These are phyloP conservation scores for Theobroma grandiflorum DNA, from an alignment of 441 rosid species.

Conservation along the genomic window DNA sequence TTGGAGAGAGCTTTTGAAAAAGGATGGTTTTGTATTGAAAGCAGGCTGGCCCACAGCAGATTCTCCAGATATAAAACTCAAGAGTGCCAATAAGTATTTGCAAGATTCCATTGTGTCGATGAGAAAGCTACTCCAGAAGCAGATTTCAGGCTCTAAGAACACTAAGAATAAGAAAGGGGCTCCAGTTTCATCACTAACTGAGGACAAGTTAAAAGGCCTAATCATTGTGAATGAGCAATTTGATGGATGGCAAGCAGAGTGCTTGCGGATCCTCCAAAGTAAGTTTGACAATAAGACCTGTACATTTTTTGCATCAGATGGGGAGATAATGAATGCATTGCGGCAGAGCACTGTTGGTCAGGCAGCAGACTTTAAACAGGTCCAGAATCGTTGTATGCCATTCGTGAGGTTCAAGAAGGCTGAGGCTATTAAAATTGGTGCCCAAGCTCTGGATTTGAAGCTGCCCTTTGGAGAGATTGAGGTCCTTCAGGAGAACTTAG, in stretches of 20 bases:
- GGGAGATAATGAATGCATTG: constrained; percentile 65
- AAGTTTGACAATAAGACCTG: constrained; percentile 53
- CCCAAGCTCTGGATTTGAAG: constrained; percentile 76
- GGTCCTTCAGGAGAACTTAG: constrained; percentile 76
- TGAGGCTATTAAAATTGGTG: constrained; percentile 70
- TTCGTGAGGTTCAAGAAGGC: constrained; percentile 91
- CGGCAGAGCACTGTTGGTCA: constrained; percentile 60
- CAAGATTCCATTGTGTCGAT: constrained; percentile 79
- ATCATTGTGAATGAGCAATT: constrained; percentile 82
- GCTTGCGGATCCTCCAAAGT: constrained; percentile 74
- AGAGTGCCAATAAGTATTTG: constrained; percentile 88
- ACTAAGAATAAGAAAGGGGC: constrained; percentile 23
- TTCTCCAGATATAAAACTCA: constrained; percentile 76
- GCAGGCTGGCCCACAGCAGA: constrained; percentile 91
- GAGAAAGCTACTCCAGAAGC: constrained; percentile 84
- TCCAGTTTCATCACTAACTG: constrained; percentile 14
- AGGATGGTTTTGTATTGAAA: constrained; percentile 75
- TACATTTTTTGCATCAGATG: constrained; percentile 59
- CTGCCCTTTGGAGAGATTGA: constrained; percentile 89
- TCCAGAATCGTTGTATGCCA: constrained; percentile 86
- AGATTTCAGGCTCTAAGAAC: constrained; percentile 43
- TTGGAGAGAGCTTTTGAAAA: constrained; percentile 87
- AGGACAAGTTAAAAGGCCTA: constrained; percentile 59
- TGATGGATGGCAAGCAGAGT: constrained; percentile 92
- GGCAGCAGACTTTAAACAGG: constrained; percentile 64